A percentile compares a stretch with the other conserved stretches of the same genome.
Evolutionary conservation across 2,329 filamentous ascomycete species (phyloP).

Genomic region (Nigrospora osmanthi): DNA sequence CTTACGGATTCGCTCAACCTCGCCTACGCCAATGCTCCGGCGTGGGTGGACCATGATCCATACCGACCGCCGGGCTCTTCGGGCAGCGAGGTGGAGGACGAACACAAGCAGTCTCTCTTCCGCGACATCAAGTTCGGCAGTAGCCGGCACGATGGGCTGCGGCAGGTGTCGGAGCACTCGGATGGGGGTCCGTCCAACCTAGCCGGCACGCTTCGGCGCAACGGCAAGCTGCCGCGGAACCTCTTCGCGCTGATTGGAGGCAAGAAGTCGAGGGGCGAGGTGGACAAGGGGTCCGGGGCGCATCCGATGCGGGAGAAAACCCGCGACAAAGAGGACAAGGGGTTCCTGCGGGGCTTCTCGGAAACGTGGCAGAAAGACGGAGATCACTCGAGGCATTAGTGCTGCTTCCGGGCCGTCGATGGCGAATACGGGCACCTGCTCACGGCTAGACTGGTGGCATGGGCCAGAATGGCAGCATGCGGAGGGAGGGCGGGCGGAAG

Average conservation of each 20-base stretch:
- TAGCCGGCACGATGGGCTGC: slow-evolving; percentile 11
- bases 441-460: no score
- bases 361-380: slow-evolving; percentile 19
- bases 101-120: slow-evolving; percentile 9
- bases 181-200: slow-evolving; percentile 18
- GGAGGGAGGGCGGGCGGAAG: no score
- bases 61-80: slow-evolving; percentile 39
- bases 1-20: slow-evolving; percentile 27
- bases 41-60: slow-evolving; percentile 25
- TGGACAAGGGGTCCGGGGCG: background rate
- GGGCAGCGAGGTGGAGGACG: slow-evolving; percentile 36
- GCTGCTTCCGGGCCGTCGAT: slow-evolving; percentile 1
- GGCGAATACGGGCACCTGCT: background rate
- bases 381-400: slow-evolving; percentile 22
- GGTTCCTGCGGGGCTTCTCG: slow-evolving; percentile 18
- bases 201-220: slow-evolving; percentile 26
- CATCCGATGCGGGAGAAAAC: slow-evolving; percentile 14
- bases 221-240: slow-evolving; percentile 29
- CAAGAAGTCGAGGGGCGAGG: slow-evolving; percentile 16
- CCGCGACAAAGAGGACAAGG: slow-evolving; percentile 18
- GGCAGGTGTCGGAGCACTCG: slow-evolving; percentile 20
- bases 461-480: no score
- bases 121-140: slow-evolving; percentile 10
- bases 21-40: slow-evolving; percentile 24
- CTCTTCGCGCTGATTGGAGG: slow-evolving; percentile 34